phyloP scores from a whole-genome alignment of 2,329 filamentous ascomycete genomes.

The Diaporthe velutina region DNA sequence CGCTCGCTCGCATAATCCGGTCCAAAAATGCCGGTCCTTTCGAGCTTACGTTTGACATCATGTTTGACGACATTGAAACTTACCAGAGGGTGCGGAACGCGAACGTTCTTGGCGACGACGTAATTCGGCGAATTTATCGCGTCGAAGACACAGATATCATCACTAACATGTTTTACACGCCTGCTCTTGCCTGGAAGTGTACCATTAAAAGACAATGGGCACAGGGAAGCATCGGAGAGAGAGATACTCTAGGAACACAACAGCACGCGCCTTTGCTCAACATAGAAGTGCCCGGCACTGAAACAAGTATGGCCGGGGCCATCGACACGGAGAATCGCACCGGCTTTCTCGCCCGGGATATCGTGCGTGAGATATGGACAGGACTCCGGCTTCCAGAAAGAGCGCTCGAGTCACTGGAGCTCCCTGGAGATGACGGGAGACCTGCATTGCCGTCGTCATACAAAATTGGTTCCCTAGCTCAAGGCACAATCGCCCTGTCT shows the following conservation, averaged over 20 bases:
- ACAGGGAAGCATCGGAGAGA: conserved; percentile 3
- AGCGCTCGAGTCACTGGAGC: background rate
- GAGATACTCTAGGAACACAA: conserved; percentile 10
- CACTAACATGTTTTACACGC: conserved; percentile 2
- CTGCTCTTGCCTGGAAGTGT: conserved; percentile 17
- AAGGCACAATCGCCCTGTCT: background rate
- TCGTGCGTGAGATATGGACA: background rate
- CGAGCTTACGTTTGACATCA: conserved; percentile 65
- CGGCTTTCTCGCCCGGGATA: background rate
- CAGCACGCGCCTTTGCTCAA: background rate
- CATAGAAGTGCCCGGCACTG: background rate
- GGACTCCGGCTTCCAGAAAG: background rate
- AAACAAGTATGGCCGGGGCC: background rate
- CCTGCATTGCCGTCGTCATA: background rate
- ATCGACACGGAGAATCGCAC: background rate
- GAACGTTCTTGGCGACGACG: background rate
- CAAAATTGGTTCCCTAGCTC: background rate
- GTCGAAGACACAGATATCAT: background rate
- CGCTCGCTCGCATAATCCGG: conserved; percentile 55
- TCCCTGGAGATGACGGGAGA: background rate
- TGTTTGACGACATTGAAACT: conserved; percentile 54
- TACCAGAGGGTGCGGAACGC: conserved; percentile 52
- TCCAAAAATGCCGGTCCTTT: conserved; percentile 66
- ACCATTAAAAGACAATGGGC: conserved; percentile 12
- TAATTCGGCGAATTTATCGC: background rate